Evolutionary conservation across 2,329 filamentous ascomycete species (phyloP).

Genomic region (Mycocentrospora acerina): DNA sequence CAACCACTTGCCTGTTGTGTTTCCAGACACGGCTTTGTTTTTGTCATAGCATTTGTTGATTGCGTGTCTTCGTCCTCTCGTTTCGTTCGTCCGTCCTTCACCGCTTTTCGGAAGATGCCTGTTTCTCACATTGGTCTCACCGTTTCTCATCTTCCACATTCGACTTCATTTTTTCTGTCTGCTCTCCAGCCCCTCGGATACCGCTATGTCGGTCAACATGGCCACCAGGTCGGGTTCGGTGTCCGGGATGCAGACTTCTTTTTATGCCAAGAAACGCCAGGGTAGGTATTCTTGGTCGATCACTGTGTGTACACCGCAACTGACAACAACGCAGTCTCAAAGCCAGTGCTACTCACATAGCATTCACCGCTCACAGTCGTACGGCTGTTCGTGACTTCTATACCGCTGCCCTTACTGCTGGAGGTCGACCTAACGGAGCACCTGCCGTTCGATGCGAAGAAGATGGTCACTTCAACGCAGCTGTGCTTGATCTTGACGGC

Average conservation of each 20-base stretch:
- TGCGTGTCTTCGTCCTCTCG: slow-evolving; percentile 13
- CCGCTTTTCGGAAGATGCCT: slow-evolving; percentile 52
- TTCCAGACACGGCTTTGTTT: slow-evolving; percentile 9
- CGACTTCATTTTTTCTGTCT: slow-evolving; percentile 81
- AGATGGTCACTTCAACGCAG: slow-evolving; percentile 62
- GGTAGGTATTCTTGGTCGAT: slow-evolving; percentile 45
- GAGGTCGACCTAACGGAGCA: slow-evolving; percentile 59
- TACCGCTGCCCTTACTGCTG: slow-evolving; percentile 66
- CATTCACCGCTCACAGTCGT: slow-evolving; percentile 68
- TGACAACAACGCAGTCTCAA: slow-evolving; percentile 41
- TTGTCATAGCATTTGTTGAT: slow-evolving; percentile 6
- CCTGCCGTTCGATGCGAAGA: slow-evolving; percentile 56
- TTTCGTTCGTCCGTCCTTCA: slow-evolving; percentile 15
- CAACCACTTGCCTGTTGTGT: slow-evolving; percentile 13
- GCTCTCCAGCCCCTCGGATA: slow-evolving; percentile 78
- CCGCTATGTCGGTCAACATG: slow-evolving; percentile 65
- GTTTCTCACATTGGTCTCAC: slow-evolving; percentile 64
- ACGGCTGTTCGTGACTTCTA: slow-evolving; percentile 72
- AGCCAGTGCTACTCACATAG: slow-evolving; percentile 60
- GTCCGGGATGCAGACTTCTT: slow-evolving; percentile 64
- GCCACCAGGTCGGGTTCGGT: slow-evolving; percentile 63
- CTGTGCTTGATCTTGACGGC: slow-evolving; percentile 74
- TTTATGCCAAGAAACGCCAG: slow-evolving; percentile 61
- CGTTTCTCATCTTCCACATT: slow-evolving; percentile 75
- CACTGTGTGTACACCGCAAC: slow-evolving; percentile 18